These are phyloP conservation scores for Hymenoscyphus scutula DNA, from an alignment of 2,329 filamentous ascomycete genomes.

Conservation along the genomic window DNA sequence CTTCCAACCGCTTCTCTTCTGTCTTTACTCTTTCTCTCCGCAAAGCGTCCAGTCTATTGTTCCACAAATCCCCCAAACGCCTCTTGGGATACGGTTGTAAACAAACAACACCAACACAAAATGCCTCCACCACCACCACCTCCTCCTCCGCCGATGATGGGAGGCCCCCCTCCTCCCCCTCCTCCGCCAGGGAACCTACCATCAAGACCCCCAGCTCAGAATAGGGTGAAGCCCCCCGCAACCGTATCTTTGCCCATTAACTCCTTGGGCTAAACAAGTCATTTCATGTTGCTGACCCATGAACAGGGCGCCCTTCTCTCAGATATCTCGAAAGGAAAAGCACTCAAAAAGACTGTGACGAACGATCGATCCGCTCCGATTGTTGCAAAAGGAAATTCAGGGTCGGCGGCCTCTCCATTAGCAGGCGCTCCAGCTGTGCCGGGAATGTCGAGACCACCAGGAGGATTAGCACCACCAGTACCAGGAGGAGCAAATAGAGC, in stretches of 20 bases:
- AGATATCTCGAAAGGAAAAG: slow-evolving; percentile 80
- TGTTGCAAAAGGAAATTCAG: slow-evolving; percentile 55
- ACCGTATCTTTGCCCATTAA: slow-evolving; percentile 25
- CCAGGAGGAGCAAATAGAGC: slow-evolving; percentile 64
- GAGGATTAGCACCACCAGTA: slow-evolving; percentile 68
- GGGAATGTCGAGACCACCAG: slow-evolving; percentile 55
- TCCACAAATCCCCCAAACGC: slow-evolving; percentile 3
- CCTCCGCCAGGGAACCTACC: slow-evolving; percentile 61
- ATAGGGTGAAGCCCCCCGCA: slow-evolving; percentile 55
- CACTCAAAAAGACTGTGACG: slow-evolving; percentile 80
- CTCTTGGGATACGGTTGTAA: background rate
- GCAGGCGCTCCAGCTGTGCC: slow-evolving; percentile 83
- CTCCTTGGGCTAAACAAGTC: slow-evolving; percentile 25
- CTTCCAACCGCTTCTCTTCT: background rate
- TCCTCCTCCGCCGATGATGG: slow-evolving; percentile 53
- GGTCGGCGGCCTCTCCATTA: slow-evolving; percentile 58
- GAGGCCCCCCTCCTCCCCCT: slow-evolving; percentile 60
- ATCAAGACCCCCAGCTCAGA: slow-evolving; percentile 54
- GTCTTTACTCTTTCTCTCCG: background rate
- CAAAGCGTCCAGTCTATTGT: background rate
- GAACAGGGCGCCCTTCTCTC: slow-evolving; percentile 76
- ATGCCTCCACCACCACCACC: slow-evolving; percentile 61
- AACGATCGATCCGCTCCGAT: slow-evolving; percentile 88
- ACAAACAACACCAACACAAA: slow-evolving; percentile 5
- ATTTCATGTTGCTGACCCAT: slow-evolving; percentile 28